Conservation (phyloP, 2,329 filamentous ascomycete genomes). For the Apiospora phragmitis region DNA sequence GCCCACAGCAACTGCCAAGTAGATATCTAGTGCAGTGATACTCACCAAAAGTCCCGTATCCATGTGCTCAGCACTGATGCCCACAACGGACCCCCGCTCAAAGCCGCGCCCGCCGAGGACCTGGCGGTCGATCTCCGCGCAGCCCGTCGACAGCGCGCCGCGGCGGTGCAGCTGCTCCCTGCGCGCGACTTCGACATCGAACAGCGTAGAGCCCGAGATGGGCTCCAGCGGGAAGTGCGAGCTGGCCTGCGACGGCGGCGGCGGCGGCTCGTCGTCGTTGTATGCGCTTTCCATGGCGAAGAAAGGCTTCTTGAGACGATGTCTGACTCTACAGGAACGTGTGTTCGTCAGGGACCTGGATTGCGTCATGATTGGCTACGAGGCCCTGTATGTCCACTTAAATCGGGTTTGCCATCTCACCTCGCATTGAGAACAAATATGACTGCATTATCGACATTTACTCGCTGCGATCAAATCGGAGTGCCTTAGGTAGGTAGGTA, state of each 20-base stretch:
- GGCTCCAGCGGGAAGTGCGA: conserved; percentile 46
- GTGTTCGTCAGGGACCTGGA: not conserved
- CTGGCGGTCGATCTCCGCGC: conserved; percentile 47
- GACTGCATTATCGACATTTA: not conserved
- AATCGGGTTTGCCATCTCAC: not conserved
- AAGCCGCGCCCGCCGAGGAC: conserved; percentile 47
- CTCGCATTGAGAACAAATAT: not conserved
- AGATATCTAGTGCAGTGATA: not conserved
- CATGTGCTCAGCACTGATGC: conserved; percentile 54
- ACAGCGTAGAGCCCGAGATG: conserved; percentile 44
- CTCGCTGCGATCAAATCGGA: not conserved
- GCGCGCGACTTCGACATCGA: conserved; percentile 38
- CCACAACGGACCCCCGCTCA: conserved; percentile 52
- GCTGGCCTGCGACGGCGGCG: conserved; percentile 42
- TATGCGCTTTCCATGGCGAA: not conserved
- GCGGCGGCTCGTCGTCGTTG: not conserved
- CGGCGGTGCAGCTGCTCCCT: conserved; percentile 30
- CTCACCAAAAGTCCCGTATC: conserved; percentile 49
- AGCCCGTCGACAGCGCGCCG: conserved; percentile 43
- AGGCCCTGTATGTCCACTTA: no score
- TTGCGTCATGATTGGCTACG: not conserved
- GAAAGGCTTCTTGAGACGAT: not conserved
- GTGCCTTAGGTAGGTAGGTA: not conserved
- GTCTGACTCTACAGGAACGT: not conserved
- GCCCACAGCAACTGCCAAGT: not conserved